Base-by-base conservation (phyloP, 345 rosid species). In the Eucalyptus paniculata region DNA sequence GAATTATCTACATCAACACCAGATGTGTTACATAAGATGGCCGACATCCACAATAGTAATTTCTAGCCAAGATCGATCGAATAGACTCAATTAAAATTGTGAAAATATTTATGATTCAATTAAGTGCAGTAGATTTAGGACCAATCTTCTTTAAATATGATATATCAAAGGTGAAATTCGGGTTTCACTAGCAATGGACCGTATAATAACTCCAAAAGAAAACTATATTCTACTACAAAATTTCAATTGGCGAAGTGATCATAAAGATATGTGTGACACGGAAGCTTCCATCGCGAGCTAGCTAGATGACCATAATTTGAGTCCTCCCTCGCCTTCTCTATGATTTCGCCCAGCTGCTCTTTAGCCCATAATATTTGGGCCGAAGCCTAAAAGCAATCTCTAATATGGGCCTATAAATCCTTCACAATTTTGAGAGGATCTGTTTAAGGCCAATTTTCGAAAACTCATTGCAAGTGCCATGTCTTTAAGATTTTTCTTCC, bases 21-120 rank as follows among this genome's bases (percentile, higher is more conserved):
- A 0, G 0, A 21, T 23, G 60, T 56, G 12, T 0, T 24, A 23
- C 6, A 56, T 56, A 56, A 24, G 6, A 56, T 56, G 12, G 0
- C 6, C 1, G 1, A 1, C 1, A 24, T 56, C 0, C 1, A 23
- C 1, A 0, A 24, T 0, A 56, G 13, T 23, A 23, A 24, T 56
- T 56, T 56, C 6, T 1, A 56, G 1, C 2, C 3, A 56, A 23
- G 6, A 56, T 56, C 4, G 0, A 56, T 2, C 0, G 0, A 56
- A 56, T 24, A 11, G 3, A 56, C 14, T 56, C 0, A 26, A 24
- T 56, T 24, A 23, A 24, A 24, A 56, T 56, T 56, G 62, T 24
- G 30, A 24, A 56, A 56, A 56, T 24, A 2, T 56, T 23, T 9
- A 24, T 24, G 14, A 56, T 26, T 56, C 30, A 53, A 21, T 53